Base-by-base conservation (phyloP, 768 basidiomycete genomes). In the Cyathus striatus region DNA sequence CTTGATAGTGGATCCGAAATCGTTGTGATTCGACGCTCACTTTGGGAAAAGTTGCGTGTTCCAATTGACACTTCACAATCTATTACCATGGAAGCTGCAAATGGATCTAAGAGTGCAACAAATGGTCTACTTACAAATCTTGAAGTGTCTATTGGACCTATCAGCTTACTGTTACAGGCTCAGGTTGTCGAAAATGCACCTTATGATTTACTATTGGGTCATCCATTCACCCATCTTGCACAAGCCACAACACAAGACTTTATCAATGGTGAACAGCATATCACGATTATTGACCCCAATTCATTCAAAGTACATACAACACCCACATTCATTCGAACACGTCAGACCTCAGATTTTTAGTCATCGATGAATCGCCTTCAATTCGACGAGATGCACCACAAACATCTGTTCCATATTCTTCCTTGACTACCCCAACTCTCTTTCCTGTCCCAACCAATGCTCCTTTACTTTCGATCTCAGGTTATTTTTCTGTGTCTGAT, bases 1-100 rank as follows among this genome's bases (percentile, higher is more conserved):
- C 32, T 59, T 1, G 58, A 64, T 33, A 27, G 47, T 2, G 58
- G 62, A 5, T 57, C 52, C 1, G 49, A 57, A 23, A 53, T 63
- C 12, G 44, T 63, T 7, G 46, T 53, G 0, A 61, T 62, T 48
- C 53, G 52, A 0, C 40, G 55, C 18, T 53, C 48, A 3, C 40
- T 57, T 6, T 52, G 50, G 23, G 20, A 52, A 7, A 34, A 42
- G 4, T 41, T 60, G 1, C 48, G 46, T 0, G 17, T 59, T 7
- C 6, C 34, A 3, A 54, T 51, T 33, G 51, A 63, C 27, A 53
- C 52, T 0, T 45, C 43, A 4, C 44, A 56, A 10, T 24, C 20
- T 2, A 30, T 63, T 1, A 37, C 47, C 6, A 55, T 64, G 56
- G 49, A 59, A 32, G 50, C 49, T 1, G 59, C 57, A 1, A 61